Conservation (phyloP, 2,329 filamentous ascomycete genomes). For the Colletotrichum kahawae region DNA sequence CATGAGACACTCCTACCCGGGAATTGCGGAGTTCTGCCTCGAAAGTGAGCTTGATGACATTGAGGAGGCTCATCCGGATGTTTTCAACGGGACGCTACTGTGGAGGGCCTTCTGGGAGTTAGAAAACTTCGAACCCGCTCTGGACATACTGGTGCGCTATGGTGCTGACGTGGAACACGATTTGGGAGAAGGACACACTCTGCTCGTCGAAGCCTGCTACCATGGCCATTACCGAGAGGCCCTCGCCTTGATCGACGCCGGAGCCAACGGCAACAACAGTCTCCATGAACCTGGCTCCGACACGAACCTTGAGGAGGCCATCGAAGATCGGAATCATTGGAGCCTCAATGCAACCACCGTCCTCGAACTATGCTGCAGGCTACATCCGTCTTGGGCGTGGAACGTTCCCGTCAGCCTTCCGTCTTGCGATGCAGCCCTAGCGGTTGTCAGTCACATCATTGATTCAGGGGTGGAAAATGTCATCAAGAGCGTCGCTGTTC, state of each 20-base stretch:
- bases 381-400: rapidly evolving
- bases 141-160: not conserved
- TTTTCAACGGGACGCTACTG: rapidly evolving
- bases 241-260: not conserved
- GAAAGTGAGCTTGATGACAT: not conserved
- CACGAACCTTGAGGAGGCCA: not conserved
- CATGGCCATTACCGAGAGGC: not conserved
- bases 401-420: not conserved
- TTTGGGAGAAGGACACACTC: not conserved
- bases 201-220: not conserved
- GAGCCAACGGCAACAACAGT: not conserved
- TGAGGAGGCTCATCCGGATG: not conserved
- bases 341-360: not conserved
- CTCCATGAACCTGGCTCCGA: not conserved
- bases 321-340: not conserved
- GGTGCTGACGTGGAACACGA: not conserved
- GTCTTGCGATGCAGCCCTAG: not conserved
- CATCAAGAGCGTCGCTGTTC: not conserved
- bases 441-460: not conserved
- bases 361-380: not conserved
- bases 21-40: not conserved
- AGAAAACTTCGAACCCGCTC: not conserved
- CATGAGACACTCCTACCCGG: not conserved
- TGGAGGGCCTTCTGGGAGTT: not conserved
- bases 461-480: rapidly evolving